A percentile compares a stretch with the other conserved stretches of the same genome.
Conservation (phyloP, 768 basidiomycete genomes). For the Mycena vulgaris region DNA sequence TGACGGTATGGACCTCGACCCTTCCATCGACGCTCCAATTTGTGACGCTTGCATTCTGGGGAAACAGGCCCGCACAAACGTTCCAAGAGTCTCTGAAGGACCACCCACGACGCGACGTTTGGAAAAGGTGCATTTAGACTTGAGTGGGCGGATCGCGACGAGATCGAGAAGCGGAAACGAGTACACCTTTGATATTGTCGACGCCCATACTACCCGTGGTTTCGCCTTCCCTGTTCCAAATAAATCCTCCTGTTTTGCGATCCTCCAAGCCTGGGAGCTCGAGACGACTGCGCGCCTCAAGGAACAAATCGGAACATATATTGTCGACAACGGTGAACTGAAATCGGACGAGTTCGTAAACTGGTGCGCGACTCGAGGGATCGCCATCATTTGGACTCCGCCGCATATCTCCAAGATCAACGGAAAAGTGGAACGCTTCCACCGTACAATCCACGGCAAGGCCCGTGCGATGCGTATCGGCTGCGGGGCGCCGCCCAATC, state of each 20-base stretch:
- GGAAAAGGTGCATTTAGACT: neutral
- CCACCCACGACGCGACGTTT: neutral
- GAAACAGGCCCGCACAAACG: no score
- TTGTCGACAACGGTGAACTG: neutral
- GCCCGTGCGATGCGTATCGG: neutral
- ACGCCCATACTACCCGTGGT: neutral
- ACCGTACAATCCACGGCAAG: neutral
- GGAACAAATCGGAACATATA: neutral
- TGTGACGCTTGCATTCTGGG: slow-evolving; percentile 9
- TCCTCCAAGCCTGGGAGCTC: neutral
- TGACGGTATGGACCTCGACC: slow-evolving; percentile 11
- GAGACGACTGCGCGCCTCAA: neutral
- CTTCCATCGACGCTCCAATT: neutral
- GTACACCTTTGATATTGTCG: neutral
- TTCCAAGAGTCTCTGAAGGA: neutral
- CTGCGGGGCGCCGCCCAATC: neutral
- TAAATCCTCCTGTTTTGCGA: neutral
- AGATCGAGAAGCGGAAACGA: neutral
- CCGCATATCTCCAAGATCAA: neutral
- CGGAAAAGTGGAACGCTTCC: neutral
- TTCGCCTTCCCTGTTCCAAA: neutral
- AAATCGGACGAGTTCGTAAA: neutral
- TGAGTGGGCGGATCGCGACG: neutral
- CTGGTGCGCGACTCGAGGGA: neutral
- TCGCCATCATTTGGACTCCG: neutral